These are phyloP conservation scores for Auriculariales sp. DNA, from an alignment of 768 basidiomycete genomes.

Conservation along the genomic window DNA sequence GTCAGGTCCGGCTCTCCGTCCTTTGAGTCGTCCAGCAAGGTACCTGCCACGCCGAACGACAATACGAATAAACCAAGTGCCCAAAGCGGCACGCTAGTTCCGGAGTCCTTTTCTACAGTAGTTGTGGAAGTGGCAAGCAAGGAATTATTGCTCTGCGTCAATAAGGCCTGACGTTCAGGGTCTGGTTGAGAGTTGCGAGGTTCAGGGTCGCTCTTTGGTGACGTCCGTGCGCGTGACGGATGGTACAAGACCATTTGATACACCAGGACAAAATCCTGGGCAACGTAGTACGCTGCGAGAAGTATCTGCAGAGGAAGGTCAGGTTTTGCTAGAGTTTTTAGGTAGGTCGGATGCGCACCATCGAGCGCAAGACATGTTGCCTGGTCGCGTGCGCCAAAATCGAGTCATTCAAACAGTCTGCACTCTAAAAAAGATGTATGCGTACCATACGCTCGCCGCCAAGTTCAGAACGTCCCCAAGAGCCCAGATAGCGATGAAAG, in stretches of 20 bases:
- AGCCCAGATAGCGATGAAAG: constrained; percentile 33
- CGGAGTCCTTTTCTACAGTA: too few relatives aligned
- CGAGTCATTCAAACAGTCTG: not conserved
- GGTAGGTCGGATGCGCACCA: not conserved
- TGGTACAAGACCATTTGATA: not conserved
- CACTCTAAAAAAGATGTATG: not conserved
- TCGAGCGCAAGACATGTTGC: not conserved
- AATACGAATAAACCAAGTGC: not conserved
- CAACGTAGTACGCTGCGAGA: not conserved
- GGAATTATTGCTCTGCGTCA: too few relatives aligned
- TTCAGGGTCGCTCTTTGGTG: too few relatives aligned
- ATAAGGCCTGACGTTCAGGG: too few relatives aligned
- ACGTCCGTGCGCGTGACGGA: too few relatives aligned
- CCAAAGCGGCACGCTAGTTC: too few relatives aligned
- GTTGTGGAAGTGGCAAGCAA: too few relatives aligned
- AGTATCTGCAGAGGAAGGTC: too few relatives aligned
- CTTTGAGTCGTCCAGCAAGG: not conserved
- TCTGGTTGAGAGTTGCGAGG: too few relatives aligned
- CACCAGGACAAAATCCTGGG: not conserved
- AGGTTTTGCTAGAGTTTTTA: not conserved
- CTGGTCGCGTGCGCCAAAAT: not conserved
- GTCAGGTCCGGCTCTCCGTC: not conserved
- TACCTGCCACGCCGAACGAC: not conserved
- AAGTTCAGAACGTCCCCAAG: not conserved
- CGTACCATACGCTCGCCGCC: not conserved